phyloP scores from a whole-genome alignment of 371 early-diverging fungal genomes.

The Smittium culicis region DNA sequence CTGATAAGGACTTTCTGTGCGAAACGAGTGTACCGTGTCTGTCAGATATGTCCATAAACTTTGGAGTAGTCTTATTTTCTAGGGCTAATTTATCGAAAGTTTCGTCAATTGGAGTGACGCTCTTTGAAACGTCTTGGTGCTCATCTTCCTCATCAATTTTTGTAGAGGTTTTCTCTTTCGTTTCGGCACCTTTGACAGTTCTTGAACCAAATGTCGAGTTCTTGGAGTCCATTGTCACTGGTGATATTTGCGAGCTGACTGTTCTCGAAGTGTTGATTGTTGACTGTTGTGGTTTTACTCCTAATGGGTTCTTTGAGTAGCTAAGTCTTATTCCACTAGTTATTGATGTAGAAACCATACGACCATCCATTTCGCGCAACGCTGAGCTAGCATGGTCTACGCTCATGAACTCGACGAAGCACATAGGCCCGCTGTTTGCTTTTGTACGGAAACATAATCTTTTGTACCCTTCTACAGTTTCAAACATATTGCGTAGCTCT shows the following conservation, averaged over 20 bases:
- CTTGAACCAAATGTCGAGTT: too few relatives aligned
- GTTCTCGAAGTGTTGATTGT: constrained; percentile 4
- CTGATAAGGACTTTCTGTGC: not conserved
- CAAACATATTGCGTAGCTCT: constrained; percentile 65
- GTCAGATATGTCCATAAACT: not conserved
- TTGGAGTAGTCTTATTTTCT: not conserved
- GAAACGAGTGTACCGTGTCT: not conserved
- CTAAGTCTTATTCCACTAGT: constrained; percentile 85
- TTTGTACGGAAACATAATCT: constrained; percentile 71
- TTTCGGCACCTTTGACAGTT: too few relatives aligned
- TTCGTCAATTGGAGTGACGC: not conserved
- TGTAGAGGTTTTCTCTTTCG: too few relatives aligned
- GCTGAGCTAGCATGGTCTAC: constrained; percentile 73
- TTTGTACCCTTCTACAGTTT: constrained; percentile 60
- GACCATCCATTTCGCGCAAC: constrained; percentile 65
- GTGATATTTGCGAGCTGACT: too few relatives aligned
- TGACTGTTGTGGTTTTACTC: constrained; percentile 36
- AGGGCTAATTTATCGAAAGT: not conserved
- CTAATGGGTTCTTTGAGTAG: constrained; percentile 89
- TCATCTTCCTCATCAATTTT: not conserved
- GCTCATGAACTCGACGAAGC: constrained; percentile 83
- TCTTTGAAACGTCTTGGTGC: not conserved
- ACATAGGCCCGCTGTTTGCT: constrained; percentile 72
- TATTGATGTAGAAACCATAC: constrained; percentile 58
- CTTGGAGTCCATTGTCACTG: too few relatives aligned